These are phyloP conservation scores for Neoarthrinium moseri DNA, from an alignment of 2,329 filamentous ascomycete species.

Conservation along the genomic window DNA sequence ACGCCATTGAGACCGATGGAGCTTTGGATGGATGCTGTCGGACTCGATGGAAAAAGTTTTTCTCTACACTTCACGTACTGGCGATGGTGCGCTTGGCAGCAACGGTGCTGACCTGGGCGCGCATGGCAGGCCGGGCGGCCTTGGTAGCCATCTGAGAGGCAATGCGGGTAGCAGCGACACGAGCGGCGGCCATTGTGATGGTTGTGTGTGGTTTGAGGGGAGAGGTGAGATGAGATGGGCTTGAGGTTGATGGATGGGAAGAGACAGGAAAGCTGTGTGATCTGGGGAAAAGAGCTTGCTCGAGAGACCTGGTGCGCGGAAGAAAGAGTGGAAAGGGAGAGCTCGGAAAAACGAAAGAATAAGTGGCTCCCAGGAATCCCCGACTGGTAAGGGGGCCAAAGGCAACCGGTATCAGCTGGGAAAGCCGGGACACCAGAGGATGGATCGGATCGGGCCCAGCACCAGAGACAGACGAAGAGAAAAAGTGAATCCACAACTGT, in stretches of 20 bases:
- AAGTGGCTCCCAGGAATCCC: slow-evolving; percentile 11
- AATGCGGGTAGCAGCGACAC: slow-evolving; percentile 76
- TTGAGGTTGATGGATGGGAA: slow-evolving; percentile 19
- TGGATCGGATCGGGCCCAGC: too few relatives aligned
- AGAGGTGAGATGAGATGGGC: slow-evolving; percentile 34
- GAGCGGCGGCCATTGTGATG: slow-evolving; percentile 77
- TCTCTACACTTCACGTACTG: slow-evolving; percentile 53
- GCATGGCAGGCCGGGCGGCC: slow-evolving; percentile 74
- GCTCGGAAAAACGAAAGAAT: slow-evolving; percentile 24
- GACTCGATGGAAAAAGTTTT: slow-evolving; percentile 16
- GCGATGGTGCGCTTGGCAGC: slow-evolving; percentile 73
- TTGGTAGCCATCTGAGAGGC: slow-evolving; percentile 74
- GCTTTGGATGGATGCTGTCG: background rate
- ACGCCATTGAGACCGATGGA: slow-evolving; percentile 1
- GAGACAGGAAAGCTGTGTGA: slow-evolving; percentile 19
- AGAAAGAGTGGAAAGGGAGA: slow-evolving; percentile 26
- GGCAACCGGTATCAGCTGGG: slow-evolving; percentile 8
- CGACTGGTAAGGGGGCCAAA: slow-evolving; percentile 8
- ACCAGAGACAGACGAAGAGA: slow-evolving; percentile 11
- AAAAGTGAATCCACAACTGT: slow-evolving; percentile 10
- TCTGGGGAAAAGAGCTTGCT: slow-evolving; percentile 27
- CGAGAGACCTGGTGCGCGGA: slow-evolving; percentile 19
- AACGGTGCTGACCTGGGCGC: slow-evolving; percentile 59
- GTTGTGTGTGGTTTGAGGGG: slow-evolving; percentile 41
- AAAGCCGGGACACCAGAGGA: slow-evolving; percentile 16